Evolutionary conservation across 2,329 filamentous ascomycete genomes (phyloP), one percentile per base, ranked within the genome.

Genomic region (Plenodomus tracheiphilus): DNA sequence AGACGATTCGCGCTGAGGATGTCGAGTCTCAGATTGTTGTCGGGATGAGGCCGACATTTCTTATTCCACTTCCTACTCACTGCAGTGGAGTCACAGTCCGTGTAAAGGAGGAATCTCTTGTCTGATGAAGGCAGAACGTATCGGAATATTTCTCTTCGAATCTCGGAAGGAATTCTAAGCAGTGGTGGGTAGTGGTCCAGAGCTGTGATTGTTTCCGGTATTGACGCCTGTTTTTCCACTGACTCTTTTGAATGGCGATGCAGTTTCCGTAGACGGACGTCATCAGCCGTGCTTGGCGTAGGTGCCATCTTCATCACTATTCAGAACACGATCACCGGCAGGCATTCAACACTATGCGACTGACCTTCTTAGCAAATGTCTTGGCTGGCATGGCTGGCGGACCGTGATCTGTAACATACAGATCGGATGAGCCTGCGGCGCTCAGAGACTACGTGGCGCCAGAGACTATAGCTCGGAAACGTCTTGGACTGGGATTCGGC

Each of bases 41-140:
- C 69, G 20, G 66, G 65, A 47, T 70, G 66, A 11, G 68, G 66
- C 19, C 62, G 62, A 49, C 64, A 66, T 43, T 69, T 65, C 41
- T 62, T 62, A 46, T 70, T 71, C 65, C 65, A 72, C 43, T 66
- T 70, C 45, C 67, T 67, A 55, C 70, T 73, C 43, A 78, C 58
- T 9, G 61, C 62, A 16, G 59, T 68, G 7, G 71, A 57, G 19
- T 74, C 71, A 53, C 74, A 74, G 56, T 76, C 70, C 25, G 75
- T 78, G 58, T 75, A 74, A 50, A 80, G 67, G 11, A 76, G 69
- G 49, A 79, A 75, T 17, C 76, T 72, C 34, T 72, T 75, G 49
- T 69, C 68, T 13, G 68, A 68, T 20, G 65, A 68, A 4, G 71
- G 71, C 13, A 74, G 55, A 30, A 74, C 57, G 55, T 71, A 70